Evolutionary conservation across 495 filamentous ascomycete species (phyloP).

Genomic region (Cairneyella variabilis): DNA sequence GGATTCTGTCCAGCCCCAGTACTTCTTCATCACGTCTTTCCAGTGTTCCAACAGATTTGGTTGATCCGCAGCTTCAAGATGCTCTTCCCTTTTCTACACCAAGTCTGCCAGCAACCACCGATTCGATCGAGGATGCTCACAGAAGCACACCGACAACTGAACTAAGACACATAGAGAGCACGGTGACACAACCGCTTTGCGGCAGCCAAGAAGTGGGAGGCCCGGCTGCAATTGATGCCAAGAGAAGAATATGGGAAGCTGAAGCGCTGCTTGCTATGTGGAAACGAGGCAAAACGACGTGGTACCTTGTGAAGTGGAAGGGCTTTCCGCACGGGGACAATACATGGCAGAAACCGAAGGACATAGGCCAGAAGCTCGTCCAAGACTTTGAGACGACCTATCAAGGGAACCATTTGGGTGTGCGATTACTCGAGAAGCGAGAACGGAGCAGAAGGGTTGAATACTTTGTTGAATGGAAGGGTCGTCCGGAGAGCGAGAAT

Average conservation of each 20-base stretch:
- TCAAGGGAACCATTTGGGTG: slow-evolving; percentile 16
- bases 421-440: slow-evolving; percentile 9
- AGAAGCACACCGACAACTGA: slow-evolving; percentile 4
- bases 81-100: slow-evolving; percentile 4
- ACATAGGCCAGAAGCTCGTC: slow-evolving; percentile 18
- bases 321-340: slow-evolving; percentile 18
- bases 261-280: slow-evolving; percentile 24
- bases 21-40: slow-evolving; percentile 1
- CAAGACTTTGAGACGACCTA: slow-evolving; percentile 14
- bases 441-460: neutral
- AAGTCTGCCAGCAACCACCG: neutral
- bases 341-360: slow-evolving; percentile 13
- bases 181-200: neutral
- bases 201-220: too few relatives aligned
- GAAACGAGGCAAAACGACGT: slow-evolving; percentile 18
- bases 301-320: slow-evolving; percentile 21
- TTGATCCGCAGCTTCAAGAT: slow-evolving; percentile 19
- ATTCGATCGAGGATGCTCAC: slow-evolving; percentile 1
- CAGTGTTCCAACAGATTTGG: slow-evolving; percentile 13
- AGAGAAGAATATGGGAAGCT: slow-evolving; percentile 16
- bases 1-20: neutral
- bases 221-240: slow-evolving; percentile 1
- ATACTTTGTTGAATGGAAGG: slow-evolving; percentile 5
- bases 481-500: slow-evolving; percentile 18
- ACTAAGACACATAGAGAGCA: neutral